These are phyloP conservation scores for Corylus americana DNA, from an alignment of 306 rosid species.

Conservation along the genomic window DNA sequence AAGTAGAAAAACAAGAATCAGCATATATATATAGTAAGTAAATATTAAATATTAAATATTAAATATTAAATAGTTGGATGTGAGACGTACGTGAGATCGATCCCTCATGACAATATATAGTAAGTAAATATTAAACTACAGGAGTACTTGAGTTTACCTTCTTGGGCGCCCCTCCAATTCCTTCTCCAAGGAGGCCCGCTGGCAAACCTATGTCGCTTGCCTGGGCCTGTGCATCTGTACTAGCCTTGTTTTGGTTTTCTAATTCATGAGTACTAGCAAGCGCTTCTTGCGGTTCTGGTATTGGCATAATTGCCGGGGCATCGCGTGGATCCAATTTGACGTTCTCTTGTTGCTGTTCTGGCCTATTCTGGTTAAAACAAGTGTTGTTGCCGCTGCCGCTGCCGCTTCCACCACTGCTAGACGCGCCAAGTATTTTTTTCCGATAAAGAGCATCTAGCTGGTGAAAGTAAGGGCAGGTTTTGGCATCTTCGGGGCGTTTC, in stretches of 20 bases:
- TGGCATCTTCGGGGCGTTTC: constrained; percentile 39
- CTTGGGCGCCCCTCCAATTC: constrained; percentile 31
- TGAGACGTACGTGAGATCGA: not conserved
- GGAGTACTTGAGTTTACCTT: constrained; percentile 36
- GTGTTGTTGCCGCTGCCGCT: not conserved
- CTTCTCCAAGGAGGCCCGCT: constrained; percentile 27
- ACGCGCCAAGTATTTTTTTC: constrained; percentile 30
- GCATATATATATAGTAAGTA: not conserved
- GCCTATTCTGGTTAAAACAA: constrained; percentile 15
- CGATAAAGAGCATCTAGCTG: constrained; percentile 40
- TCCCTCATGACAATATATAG: not conserved
- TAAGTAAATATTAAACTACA: not conserved
- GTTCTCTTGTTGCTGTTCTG: constrained; percentile 7
- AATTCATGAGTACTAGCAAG: not conserved
- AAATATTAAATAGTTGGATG: not conserved
- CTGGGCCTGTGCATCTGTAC: constrained; percentile 1
- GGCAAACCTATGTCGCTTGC: constrained; percentile 11
- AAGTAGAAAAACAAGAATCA: constrained; percentile 34
- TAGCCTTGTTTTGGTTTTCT: constrained; percentile 17
- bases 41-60: too few relatives aligned
- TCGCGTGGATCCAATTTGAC: constrained; percentile 4
- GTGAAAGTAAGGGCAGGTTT: constrained; percentile 46
- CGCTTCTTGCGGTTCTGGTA: not conserved
- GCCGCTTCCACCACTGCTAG: constrained; percentile 16
- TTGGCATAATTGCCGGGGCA: not conserved